Base-by-base conservation (phyloP, 495 filamentous ascomycete genomes). In the Cryomyces minteri region DNA sequence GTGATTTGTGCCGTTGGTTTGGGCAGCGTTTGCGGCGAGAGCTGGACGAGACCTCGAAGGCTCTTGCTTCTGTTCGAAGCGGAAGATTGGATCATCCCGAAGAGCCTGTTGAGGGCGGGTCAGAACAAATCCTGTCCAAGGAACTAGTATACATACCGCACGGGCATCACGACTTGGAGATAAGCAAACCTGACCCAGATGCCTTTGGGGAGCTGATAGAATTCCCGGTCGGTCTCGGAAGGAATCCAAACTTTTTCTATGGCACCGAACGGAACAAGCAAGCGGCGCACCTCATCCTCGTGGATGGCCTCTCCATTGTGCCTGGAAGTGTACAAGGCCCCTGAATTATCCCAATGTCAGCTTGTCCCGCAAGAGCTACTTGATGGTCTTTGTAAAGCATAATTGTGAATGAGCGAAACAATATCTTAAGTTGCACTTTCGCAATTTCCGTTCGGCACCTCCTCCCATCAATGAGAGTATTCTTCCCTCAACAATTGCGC, bases 371-470 rank as follows among this genome's bases (percentile, higher is more conserved):
- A 4, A 14, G 1, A 43, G 9, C 29, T 31, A 12, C 6, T 39
- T 37, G 48, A 42, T 38, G 5, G 11, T 32, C 30, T 36, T 38
- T n/a, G 36, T 28, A 18, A 32, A 49, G 18, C 41, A 38, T 14
- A 14, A 3, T 38, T 25, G 2, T 25, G 40, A 4, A 41, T 41
- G 9, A 29, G 40, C 8, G 9, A 4, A 42, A 65, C 18, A 25
- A 25, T 25, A 2, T 25, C 71, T 64, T 58, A 73, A 74, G 66
- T 47, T 76, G 71, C 6, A 60, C 61, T 39, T 54, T 53, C 31
- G 73, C 70, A 48, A 68, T 68, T 60, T 80, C 76, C 31, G 65
- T 70, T 6, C 76, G 71, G 62, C 70, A 73, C 8, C 67, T 62
- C 36, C 76, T 72, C n/a, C 70, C 72, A 41, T 67, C 56, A 44